Evolutionary conservation across 345 rosid genomes (phyloP).

Genomic region (Carallia pectinifolia): DNA sequence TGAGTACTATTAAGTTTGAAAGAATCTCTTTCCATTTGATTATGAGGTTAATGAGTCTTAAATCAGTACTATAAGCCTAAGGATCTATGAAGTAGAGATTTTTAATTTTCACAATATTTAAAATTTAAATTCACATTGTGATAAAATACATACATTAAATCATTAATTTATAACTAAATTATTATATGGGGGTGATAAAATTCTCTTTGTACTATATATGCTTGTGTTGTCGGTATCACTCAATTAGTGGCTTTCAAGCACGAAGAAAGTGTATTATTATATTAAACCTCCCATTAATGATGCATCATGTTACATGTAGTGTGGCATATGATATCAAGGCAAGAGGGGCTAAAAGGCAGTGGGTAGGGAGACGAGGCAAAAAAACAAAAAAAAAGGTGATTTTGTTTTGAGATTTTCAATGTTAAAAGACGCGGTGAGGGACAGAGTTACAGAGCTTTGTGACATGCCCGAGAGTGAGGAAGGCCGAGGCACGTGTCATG

Average conservation of each 20-base stretch:
- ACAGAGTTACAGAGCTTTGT: slow-evolving; percentile 8
- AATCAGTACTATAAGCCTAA: too few relatives aligned
- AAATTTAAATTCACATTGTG: too few relatives aligned
- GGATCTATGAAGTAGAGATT: too few relatives aligned
- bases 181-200: neutral
- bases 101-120: too few relatives aligned
- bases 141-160: too few relatives aligned
- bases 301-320: too few relatives aligned
- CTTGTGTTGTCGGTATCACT: neutral
- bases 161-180: too few relatives aligned
- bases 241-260: neutral
- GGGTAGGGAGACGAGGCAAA: neutral
- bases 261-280: too few relatives aligned
- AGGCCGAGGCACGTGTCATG: slow-evolving; percentile 49
- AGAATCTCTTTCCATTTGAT: too few relatives aligned
- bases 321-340: neutral
- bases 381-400: slow-evolving; percentile 4
- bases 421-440: neutral
- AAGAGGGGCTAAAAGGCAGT: neutral
- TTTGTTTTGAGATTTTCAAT: slow-evolving; percentile 23
- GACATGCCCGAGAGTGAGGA: slow-evolving; percentile 39
- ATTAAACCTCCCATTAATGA: too few relatives aligned
- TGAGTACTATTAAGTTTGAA: too few relatives aligned
- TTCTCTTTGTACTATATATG: neutral
- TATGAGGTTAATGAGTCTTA: too few relatives aligned